Evolutionary conservation across 2,329 filamentous ascomycete species (phyloP).

Genomic region (Pseudogymnoascus sp.): DNA sequence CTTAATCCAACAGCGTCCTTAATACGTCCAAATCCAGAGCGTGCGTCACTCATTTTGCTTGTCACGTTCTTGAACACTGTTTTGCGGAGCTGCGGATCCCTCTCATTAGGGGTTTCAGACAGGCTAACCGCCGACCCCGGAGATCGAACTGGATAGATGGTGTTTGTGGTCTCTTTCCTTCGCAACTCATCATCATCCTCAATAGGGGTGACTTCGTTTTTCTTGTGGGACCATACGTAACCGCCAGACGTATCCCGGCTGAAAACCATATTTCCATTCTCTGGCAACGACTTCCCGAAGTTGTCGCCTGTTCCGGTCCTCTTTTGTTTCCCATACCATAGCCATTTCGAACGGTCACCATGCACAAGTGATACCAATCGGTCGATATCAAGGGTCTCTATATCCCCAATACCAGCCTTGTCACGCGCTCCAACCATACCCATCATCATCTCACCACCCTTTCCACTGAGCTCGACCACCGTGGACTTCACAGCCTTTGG

Average conservation of each 20-base stretch:
- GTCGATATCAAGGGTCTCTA: conserved; percentile 86
- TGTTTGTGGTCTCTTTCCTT: conserved; percentile 36
- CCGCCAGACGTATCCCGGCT: conserved; percentile 45
- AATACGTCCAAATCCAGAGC: conserved; percentile 74
- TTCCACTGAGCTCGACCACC: conserved; percentile 85
- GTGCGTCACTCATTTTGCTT: conserved; percentile 69
- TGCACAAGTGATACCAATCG: conserved; percentile 68
- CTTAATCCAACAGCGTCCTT: conserved; percentile 66
- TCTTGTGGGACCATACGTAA: conserved; percentile 38
- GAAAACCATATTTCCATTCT: conserved; percentile 41
- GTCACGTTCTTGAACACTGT: conserved; percentile 72
- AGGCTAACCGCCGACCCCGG: conserved; percentile 39
- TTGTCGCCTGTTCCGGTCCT: conserved; percentile 46
- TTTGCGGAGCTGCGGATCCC: conserved; percentile 47
- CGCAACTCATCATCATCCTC: conserved; percentile 43
- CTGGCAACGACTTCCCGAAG: conserved; percentile 36
- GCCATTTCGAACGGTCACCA: conserved; percentile 81
- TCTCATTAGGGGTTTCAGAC: conserved; percentile 40
- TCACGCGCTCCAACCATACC: conserved; percentile 81
- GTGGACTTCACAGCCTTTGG: conserved; percentile 92
- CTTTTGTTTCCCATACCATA: conserved; percentile 85
- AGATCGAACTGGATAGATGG: conserved; percentile 36
- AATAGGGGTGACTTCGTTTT: conserved; percentile 40
- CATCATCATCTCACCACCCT: conserved; percentile 88
- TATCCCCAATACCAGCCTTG: conserved; percentile 81